Base-by-base conservation (phyloP, 23 red algal genomes). In the Gracilaria vermiculophylla region DNA sequence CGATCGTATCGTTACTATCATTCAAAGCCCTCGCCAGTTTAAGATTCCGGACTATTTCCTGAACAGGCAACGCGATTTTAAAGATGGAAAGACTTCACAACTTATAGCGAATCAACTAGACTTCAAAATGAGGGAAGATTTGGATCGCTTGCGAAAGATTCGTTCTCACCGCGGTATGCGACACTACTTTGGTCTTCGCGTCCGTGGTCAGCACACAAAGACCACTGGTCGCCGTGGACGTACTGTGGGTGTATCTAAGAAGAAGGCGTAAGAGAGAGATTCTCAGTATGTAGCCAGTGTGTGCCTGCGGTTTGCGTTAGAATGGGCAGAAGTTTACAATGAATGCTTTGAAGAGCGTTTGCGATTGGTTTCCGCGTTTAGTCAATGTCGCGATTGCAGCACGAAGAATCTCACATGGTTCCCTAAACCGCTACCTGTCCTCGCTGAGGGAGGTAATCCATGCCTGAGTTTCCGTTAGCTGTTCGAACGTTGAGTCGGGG, bases 41-140 rank as follows among this genome's bases (percentile, higher is more conserved):
- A 99, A 99, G 84, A 95, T 99, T 39, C 97, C 97, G 27, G 92
- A 99, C 81, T 99, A 94, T 88, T 99, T 99, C 69, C 88, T 99
- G 9, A 99, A 99, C 60, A 45, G 97, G 75, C 92, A 92, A 77
- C 94, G 94, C 67, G 93, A 99, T 49, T 90, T 95, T 41, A 92
- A 94, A 54, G 97, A 99, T 76, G 97, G 97, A 61, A 99, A 95
- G 87, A 95, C 94, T 37, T 35, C 62, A n/a, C 97, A 99, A 78
- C 92, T 99, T 9, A 94, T 99, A 29, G 86, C 97, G 5, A 99
- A 99, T 90, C 89, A 95, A 42, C 89, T 99, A 14, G 97, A 99
- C 77, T 95, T 95, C 62, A 95, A 99, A 82, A 78, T 99, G 83
- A 86, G 97, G 32, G 97, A 99, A 79, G 97, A 99, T 82, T 89